Conservation (phyloP, 345 rosid species). For the Cardiospermum halicacabum region DNA sequence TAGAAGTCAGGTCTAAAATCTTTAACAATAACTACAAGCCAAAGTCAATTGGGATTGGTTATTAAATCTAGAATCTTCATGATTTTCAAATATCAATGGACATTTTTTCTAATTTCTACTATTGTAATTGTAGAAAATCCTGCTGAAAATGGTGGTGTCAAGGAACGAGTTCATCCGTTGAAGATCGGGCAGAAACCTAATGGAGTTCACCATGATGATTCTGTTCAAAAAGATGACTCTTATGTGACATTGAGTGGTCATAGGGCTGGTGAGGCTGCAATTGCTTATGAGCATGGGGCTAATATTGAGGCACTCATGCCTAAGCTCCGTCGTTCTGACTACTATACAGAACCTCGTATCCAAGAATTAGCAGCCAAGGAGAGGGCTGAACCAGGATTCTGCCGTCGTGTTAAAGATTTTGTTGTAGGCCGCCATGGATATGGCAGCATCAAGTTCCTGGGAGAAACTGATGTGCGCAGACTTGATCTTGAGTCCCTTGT, state of each 20-base stretch:
- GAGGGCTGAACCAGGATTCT: constrained; percentile 71
- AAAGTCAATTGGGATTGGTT: too few relatives aligned
- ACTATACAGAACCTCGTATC: constrained; percentile 86
- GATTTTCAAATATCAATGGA: too few relatives aligned
- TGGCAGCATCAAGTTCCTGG: constrained; percentile 83
- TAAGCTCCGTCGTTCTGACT: constrained; percentile 70
- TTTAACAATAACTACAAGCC: too few relatives aligned
- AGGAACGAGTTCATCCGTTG: constrained; percentile 33
- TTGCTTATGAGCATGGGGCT: constrained; percentile 73
- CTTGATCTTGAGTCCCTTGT: constrained; percentile 78
- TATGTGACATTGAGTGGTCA: constrained; percentile 53
- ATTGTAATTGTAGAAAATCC: constrained; percentile 35
- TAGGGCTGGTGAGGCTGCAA: constrained; percentile 80
- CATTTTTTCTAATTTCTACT: not conserved
- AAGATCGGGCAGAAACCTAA: constrained; percentile 48
- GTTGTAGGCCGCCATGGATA: constrained; percentile 81
- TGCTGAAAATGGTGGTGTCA: constrained; percentile 29
- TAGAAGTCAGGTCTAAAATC: too few relatives aligned
- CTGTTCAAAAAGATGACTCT: constrained; percentile 43
- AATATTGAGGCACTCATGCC: constrained; percentile 94
- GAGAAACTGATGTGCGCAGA: constrained; percentile 78
- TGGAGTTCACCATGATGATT: constrained; percentile 42
- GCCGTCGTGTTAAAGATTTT: constrained; percentile 70
- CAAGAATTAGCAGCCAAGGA: constrained; percentile 94
- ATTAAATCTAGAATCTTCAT: too few relatives aligned